Conservation (phyloP, 441 rosid genomes). For the Erodium texanum region DNA sequence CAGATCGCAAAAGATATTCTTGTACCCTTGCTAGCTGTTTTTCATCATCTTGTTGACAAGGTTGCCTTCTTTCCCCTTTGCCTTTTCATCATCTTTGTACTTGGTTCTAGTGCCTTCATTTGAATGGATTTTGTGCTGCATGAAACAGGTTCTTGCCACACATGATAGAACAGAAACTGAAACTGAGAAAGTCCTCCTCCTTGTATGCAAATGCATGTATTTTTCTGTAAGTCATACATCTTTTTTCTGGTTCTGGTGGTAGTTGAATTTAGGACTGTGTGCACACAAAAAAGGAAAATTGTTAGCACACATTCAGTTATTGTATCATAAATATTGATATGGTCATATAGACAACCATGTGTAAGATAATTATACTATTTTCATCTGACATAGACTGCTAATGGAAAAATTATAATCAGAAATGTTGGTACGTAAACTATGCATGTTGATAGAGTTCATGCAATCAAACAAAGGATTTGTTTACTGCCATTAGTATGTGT, state of each 20-base stretch:
- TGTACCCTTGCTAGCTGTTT: slow-evolving; percentile 47
- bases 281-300: neutral
- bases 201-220: slow-evolving; percentile 67
- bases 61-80: slow-evolving; percentile 27
- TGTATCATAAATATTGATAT: neutral
- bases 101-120: slow-evolving; percentile 18
- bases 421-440: neutral
- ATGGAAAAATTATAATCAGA: neutral
- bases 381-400: neutral
- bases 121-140: slow-evolving; percentile 19
- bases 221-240: slow-evolving; percentile 49
- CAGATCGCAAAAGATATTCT: slow-evolving; percentile 55
- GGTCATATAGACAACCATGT: neutral
- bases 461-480: neutral
- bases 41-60: slow-evolving; percentile 52
- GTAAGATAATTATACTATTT: neutral
- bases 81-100: neutral
- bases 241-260: slow-evolving; percentile 13
- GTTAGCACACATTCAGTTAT: neutral
- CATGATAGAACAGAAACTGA: slow-evolving; percentile 31
- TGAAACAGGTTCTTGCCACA: slow-evolving; percentile 45
- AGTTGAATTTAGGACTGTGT: slow-evolving; percentile 3
- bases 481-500: neutral
- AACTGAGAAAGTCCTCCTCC: slow-evolving; percentile 50
- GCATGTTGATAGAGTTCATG: neutral